These are phyloP conservation scores for Kodamaea leandrae DNA, from an alignment of 805 yeast species.

Conservation along the genomic window DNA sequence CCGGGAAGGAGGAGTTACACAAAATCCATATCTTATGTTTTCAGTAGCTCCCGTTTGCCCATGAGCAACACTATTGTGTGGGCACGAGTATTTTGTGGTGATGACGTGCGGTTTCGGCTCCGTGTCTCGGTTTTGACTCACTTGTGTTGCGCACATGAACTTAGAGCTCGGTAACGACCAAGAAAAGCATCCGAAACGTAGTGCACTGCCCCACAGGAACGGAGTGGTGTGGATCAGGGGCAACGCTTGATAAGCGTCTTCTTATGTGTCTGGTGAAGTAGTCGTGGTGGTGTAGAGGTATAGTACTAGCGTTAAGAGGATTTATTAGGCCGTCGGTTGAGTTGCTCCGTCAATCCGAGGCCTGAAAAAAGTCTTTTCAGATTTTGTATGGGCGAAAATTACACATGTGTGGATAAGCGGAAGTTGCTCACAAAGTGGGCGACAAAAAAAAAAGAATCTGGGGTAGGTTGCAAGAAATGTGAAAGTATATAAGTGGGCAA, in stretches of 20 bases:
- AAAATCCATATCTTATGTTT: background rate
- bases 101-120: background rate
- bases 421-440: slow-evolving; percentile 1
- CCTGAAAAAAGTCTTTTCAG: background rate
- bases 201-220: no score
- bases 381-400: background rate
- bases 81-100: no score
- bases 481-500: slow-evolving; percentile 4
- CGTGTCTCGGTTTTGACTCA: slow-evolving; percentile 2
- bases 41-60: background rate
- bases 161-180: background rate
- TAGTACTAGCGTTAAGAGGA: no score
- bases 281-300: no score
- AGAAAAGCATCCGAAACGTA: background rate
- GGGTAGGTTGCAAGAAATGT: background rate
- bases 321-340: background rate
- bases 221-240: no score
- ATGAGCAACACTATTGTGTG: background rate
- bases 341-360: slow-evolving; percentile 3
- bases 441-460: slow-evolving; percentile 4
- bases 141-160: background rate
- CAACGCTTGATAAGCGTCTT: no score
- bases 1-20: background rate
- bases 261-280: no score
- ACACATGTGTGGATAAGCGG: slow-evolving; percentile 5